Evolutionary conservation across 2,329 filamentous ascomycete genomes (phyloP).

Genomic region (Penicillium sp.): DNA sequence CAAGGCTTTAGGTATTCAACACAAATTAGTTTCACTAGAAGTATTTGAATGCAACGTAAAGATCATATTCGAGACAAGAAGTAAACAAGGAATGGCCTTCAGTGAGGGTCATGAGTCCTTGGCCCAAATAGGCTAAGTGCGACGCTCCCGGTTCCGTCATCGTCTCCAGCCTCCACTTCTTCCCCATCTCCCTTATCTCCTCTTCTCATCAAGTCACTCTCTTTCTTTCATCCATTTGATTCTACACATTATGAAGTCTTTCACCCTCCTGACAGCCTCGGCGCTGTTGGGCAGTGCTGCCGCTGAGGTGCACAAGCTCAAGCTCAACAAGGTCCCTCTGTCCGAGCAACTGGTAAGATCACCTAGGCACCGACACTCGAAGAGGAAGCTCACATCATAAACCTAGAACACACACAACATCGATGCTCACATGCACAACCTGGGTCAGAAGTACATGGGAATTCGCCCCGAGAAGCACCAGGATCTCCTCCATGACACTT

Average conservation of each 20-base stretch:
- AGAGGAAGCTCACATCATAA: slow-evolving; percentile 10
- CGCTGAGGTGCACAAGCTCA: slow-evolving; percentile 91
- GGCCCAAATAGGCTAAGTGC: slow-evolving; percentile 8
- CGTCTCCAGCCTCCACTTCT: slow-evolving; percentile 26
- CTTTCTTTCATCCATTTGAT: slow-evolving; percentile 18
- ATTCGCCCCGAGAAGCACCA: slow-evolving; percentile 67
- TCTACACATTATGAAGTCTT: slow-evolving; percentile 72
- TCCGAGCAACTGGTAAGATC: slow-evolving; percentile 83
- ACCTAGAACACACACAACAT: slow-evolving; percentile 73
- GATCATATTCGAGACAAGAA: neutral
- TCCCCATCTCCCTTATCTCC: slow-evolving; percentile 33
- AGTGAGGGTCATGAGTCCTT: slow-evolving; percentile 7
- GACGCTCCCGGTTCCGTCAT: slow-evolving; percentile 30
- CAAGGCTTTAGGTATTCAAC: neutral
- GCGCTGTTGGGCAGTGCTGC: slow-evolving; percentile 79
- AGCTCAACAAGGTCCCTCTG: slow-evolving; percentile 94
- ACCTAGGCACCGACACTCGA: slow-evolving; percentile 4
- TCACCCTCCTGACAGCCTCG: slow-evolving; percentile 74
- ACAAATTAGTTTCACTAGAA: neutral
- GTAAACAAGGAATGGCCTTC: neutral
- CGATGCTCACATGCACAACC: slow-evolving; percentile 74
- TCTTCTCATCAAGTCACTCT: slow-evolving; percentile 21
- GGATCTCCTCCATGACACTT: slow-evolving; percentile 77
- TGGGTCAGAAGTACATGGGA: slow-evolving; percentile 97
- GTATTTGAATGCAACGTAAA: neutral